These are phyloP conservation scores for Bretschneidera sinensis DNA, from an alignment of 345 rosid genomes.

Conservation along the genomic window DNA sequence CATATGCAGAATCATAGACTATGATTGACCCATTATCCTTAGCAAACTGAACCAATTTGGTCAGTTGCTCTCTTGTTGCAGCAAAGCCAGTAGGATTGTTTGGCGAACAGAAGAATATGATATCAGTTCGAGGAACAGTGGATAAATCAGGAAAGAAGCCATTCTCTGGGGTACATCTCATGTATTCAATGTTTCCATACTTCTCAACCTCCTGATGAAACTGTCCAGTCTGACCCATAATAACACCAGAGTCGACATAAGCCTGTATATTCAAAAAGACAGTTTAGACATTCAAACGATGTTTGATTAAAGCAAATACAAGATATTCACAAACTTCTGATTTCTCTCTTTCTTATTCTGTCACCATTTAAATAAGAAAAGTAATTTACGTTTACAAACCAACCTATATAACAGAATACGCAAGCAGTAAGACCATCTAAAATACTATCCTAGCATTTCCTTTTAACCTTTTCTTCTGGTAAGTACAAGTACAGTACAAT, in stretches of 20 bases:
- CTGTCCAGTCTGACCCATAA: constrained; percentile 87
- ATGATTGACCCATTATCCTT: constrained; percentile 89
- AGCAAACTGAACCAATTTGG: constrained; percentile 68
- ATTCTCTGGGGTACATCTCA: constrained; percentile 93
- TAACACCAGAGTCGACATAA: constrained; percentile 94
- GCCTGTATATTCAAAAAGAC: constrained; percentile 45
- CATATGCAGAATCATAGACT: constrained; percentile 92
- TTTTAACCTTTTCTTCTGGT: not conserved
- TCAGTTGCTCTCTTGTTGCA: constrained; percentile 86
- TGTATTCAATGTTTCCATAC: constrained; percentile 77
- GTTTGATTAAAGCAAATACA: not conserved
- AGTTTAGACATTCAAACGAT: not conserved
- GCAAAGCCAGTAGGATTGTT: constrained; percentile 95
- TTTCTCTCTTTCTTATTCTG: too few relatives aligned
- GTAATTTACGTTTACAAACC: too few relatives aligned
- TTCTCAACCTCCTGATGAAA: constrained; percentile 60
- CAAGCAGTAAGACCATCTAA: not conserved
- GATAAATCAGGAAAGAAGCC: constrained; percentile 94
- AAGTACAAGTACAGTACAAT: not conserved
- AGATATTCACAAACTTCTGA: not conserved
- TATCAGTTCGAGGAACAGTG: constrained; percentile 59
- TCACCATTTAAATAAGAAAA: too few relatives aligned
- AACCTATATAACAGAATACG: too few relatives aligned
- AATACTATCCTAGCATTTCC: not conserved
- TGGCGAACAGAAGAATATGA: constrained; percentile 94